Evolutionary conservation across 169 alveolate genomes (phyloP).

Genomic region (Plasmodium gonderi): DNA sequence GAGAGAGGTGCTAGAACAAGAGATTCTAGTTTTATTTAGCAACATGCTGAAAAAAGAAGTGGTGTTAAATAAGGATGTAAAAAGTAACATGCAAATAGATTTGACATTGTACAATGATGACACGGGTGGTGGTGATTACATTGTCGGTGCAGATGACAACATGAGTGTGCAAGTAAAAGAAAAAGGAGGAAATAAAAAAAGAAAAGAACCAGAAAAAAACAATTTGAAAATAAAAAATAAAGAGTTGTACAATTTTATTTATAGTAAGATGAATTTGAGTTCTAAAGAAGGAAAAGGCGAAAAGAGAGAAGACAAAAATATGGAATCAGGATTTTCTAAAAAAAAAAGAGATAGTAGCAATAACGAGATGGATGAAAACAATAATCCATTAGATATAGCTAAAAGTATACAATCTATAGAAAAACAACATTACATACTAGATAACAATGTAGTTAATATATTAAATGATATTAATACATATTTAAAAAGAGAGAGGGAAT

Average conservation of each 20-base stretch:
- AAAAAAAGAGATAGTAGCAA: neutral
- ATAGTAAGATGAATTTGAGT: conserved; percentile 18
- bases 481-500: conserved; percentile 51
- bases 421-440: conserved; percentile 51
- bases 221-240: conserved; percentile 44
- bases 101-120: neutral
- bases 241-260: conserved; percentile 30
- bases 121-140: no score
- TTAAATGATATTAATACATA: conserved; percentile 52
- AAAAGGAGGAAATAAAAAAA: neutral
- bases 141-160: neutral
- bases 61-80: conserved; percentile 15
- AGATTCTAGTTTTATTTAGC: conserved; percentile 30
- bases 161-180: neutral
- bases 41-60: conserved; percentile 61
- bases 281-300: neutral
- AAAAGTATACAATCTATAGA: neutral
- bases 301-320: neutral
- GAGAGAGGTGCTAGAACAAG: conserved; percentile 51
- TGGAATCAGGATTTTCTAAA: neutral
- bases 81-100: neutral
- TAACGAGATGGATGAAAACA: neutral
- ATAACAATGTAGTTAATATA: conserved; percentile 31
- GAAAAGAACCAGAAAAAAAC: neutral
- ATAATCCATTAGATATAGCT: neutral